Base-by-base conservation (phyloP, 768 basidiomycete species). In the Mycena haematopus region DNA sequence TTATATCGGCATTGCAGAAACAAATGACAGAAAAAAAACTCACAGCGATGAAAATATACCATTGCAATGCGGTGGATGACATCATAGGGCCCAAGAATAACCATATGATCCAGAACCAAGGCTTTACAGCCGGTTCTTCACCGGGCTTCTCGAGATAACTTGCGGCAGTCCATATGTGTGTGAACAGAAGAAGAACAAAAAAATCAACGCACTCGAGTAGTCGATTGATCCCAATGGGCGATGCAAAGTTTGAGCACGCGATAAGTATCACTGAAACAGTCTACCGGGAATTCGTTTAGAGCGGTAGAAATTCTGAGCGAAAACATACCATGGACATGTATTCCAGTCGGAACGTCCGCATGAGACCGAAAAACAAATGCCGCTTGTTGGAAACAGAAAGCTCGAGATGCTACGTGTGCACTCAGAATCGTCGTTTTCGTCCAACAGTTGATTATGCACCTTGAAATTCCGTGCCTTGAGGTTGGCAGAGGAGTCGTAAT, bases 61-160 rank as follows among this genome's bases (percentile, higher is more conserved):
- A 82, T 66, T 91, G 85, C 58, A 82, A 78, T 22, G 77, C 65
- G 15, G 87, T 45, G 7, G 82, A 76, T 24, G 74, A 74, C 6
- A 80, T 1, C 13, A 77, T 72, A n/a, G 85, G 83, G 10, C 84
- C 85, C 10, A 82, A 1, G 21, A 45, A 13, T 15, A 45, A 13
- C 44, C 76, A 77, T 0, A 76, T 33, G 19, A 91, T 82, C 89
- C 90, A 92, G 24, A 91, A 82, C 85, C 89, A 90, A 1, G 90
- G 90, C 44, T 81, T 81, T 33, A 88, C 72, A 3, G 72, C 66
- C 0, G 86, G 80, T 25, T 73, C 79, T 56, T 80, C 70, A 1
- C 86, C 86, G 13, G 76, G 74, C 1, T 72, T 78, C 73, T 90
- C 88, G 25, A 92, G 74, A 68, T 90, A 88, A 38, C 83, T n/a